Conservation (phyloP, 208 protist species). For the Trypanosomatidae sp. region DNA sequence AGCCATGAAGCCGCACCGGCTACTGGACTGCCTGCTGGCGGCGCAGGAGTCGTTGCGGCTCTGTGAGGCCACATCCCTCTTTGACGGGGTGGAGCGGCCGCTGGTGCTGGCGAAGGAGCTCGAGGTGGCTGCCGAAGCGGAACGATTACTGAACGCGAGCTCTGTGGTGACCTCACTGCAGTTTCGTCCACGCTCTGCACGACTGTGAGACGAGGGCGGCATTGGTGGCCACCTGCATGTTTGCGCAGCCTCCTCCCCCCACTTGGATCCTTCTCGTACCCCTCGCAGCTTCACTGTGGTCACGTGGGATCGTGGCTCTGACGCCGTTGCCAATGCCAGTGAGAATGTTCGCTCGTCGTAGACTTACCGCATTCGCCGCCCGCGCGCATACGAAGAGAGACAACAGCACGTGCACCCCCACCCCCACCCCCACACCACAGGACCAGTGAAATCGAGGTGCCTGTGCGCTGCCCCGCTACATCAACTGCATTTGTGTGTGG, state of each 20-base stretch:
- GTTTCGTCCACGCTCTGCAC: conserved; percentile 19
- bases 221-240: neutral
- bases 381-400: neutral
- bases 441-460: neutral
- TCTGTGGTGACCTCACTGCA: conserved; percentile 50
- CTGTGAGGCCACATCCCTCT: conserved; percentile 29
- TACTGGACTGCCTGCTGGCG: conserved; percentile 21
- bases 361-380: neutral
- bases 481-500: neutral
- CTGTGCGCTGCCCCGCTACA: neutral
- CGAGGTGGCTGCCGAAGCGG: conserved; percentile 44
- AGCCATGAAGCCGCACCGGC: conserved; percentile 6
- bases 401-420: neutral
- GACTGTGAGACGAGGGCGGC: neutral
- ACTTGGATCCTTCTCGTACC: neutral
- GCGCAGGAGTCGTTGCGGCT: conserved; percentile 18
- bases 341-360: neutral
- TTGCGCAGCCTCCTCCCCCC: neutral
- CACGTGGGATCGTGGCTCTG: neutral
- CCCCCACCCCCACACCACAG: neutral
- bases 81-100: conserved; percentile 48
- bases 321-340: neutral
- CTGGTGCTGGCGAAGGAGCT: conserved; percentile 46
- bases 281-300: neutral
- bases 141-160: conserved; percentile 32